Base-by-base conservation (phyloP, 495 filamentous ascomycete species). In the Neurospora sp. region DNA sequence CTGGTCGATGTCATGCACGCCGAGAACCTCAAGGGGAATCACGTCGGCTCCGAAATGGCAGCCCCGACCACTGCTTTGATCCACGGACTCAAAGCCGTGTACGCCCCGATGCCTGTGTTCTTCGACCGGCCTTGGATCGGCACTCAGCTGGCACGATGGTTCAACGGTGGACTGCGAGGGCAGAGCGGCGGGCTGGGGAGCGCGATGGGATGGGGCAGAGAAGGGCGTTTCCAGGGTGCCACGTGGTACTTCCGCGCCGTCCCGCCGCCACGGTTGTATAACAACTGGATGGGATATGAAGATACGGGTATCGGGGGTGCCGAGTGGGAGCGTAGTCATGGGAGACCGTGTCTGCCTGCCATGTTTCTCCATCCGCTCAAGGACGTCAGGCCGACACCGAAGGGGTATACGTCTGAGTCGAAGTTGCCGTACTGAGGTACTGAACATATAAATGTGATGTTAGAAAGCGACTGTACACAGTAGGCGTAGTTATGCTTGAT, bases 41-140 rank as follows among this genome's bases (percentile, higher is more conserved):
- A 88, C 65, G 85, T 93, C 70, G 87, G 86, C 9, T 89, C 89
- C 1, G 91, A 94, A 75, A 92, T 93, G 90, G 88, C 86, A 44
- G 87, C 91, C 2, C 85, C 86, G 38, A 91, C 90, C 0, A 86
- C 86, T 16, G 84, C 90, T 0, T 80, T 94, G 8, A 85, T 90
- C 35, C 91, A 93, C 77, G 91, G 92, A 3, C 82, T 93, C 69
- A 94, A 94, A 78, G 85, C 89, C 2, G 89, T 91, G 8, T 89
- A 86, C 69, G 87, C 86, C 14, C 90, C 90, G 4, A 89, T 93
- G 76, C 91, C 92, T 1, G 89, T 93, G 68, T 94, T 87, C 78
- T 86, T 89, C 22, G 90, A 92, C 72, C 82, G 85, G 38, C 80
- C 82, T 10, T 93, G 90, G 87, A 80, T 81, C 35, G 84, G 86